These are phyloP conservation scores for Coemansia sp. DNA, from an alignment of 192 early-diverging fungal species.

Conservation along the genomic window DNA sequence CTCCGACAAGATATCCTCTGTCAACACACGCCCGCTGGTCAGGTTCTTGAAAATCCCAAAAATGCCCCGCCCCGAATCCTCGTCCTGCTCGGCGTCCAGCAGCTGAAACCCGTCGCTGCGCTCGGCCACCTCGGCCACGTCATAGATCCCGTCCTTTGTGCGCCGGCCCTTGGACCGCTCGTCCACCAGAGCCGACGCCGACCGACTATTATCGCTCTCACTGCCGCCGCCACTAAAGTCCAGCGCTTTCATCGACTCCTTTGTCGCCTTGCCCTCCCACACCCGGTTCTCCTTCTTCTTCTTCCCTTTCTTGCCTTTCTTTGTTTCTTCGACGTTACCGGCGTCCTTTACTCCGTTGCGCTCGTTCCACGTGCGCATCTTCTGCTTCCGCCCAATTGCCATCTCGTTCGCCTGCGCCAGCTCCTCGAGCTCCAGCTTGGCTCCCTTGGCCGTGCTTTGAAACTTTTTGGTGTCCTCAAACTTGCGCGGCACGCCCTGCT, in stretches of 20 bases:
- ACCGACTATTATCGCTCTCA: slow-evolving; percentile 1
- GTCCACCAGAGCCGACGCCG: slow-evolving; percentile 52
- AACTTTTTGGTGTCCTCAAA: slow-evolving; percentile 80
- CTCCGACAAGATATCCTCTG: slow-evolving; percentile 66
- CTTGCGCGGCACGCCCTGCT: slow-evolving; percentile 60
- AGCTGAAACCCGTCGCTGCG: slow-evolving; percentile 48
- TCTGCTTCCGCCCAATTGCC: slow-evolving; percentile 5
- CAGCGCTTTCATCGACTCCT: slow-evolving; percentile 47
- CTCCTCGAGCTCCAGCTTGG: slow-evolving; percentile 49
- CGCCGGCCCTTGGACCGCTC: slow-evolving; percentile 58
- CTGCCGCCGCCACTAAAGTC: slow-evolving; percentile 38
- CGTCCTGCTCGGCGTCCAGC: slow-evolving; percentile 50
- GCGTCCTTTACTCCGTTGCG: slow-evolving; percentile 8
- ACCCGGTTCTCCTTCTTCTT: slow-evolving; percentile 62
- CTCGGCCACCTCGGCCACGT: slow-evolving; percentile 67
- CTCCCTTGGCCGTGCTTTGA: slow-evolving; percentile 58
- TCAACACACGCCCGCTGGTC: slow-evolving; percentile 69
- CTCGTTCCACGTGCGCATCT: slow-evolving; percentile 39
- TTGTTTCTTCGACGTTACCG: slow-evolving; percentile 13
- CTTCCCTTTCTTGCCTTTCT: slow-evolving; percentile 44
- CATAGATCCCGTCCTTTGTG: slow-evolving; percentile 68
- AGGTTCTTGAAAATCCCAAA: slow-evolving; percentile 70
- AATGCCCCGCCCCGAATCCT: slow-evolving; percentile 47
- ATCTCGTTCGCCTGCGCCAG: slow-evolving; percentile 37
- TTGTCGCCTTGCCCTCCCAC: slow-evolving; percentile 64